These are phyloP conservation scores for Nigrospora osmanthi DNA, from an alignment of 2,329 filamentous ascomycete species.

Conservation along the genomic window DNA sequence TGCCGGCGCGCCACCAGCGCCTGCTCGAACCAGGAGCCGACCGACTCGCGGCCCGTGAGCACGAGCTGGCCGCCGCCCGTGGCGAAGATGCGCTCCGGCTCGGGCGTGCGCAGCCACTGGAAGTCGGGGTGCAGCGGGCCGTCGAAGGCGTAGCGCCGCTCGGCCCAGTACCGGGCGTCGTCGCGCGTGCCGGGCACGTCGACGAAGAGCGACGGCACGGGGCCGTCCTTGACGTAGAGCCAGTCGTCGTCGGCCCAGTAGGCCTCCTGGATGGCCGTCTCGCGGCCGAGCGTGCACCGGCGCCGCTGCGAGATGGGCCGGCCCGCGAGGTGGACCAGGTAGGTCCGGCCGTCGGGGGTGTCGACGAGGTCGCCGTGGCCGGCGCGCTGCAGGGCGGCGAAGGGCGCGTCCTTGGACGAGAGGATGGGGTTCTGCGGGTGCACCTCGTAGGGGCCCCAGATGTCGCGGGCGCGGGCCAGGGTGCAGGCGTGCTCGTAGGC, in stretches of 20 bases:
- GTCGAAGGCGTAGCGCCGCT: constrained; percentile 38
- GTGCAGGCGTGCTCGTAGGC: constrained; percentile 55
- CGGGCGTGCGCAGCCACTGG: constrained; percentile 50
- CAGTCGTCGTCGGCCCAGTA: constrained; percentile 53
- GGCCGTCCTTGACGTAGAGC: constrained; percentile 53
- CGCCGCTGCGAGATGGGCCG: constrained; percentile 43
- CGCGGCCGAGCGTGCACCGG: constrained; percentile 45
- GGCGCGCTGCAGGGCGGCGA: constrained; percentile 40
- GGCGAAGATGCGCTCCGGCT: constrained; percentile 43
- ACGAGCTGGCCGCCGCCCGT: constrained; percentile 30
- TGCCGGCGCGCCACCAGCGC: constrained; percentile 46
- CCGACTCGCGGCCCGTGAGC: constrained; percentile 41
- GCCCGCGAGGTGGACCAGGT: constrained; percentile 44
- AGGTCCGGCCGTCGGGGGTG: constrained; percentile 42
- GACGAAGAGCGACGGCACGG: constrained; percentile 44
- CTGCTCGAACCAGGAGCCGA: constrained; percentile 54
- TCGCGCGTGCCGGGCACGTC: constrained; percentile 40
- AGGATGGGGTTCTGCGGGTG: constrained; percentile 52
- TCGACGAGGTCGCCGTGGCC: constrained; percentile 49
- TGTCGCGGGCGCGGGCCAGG: constrained; percentile 40
- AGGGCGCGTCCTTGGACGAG: constrained; percentile 41
- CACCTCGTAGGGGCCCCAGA: constrained; percentile 55
- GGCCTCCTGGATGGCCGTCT: constrained; percentile 51
- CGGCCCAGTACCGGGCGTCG: constrained; percentile 41
- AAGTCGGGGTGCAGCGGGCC: constrained; percentile 40